Base-by-base conservation (phyloP, 2,329 filamentous ascomycete genomes). In the Arthrobotrys conoides region DNA sequence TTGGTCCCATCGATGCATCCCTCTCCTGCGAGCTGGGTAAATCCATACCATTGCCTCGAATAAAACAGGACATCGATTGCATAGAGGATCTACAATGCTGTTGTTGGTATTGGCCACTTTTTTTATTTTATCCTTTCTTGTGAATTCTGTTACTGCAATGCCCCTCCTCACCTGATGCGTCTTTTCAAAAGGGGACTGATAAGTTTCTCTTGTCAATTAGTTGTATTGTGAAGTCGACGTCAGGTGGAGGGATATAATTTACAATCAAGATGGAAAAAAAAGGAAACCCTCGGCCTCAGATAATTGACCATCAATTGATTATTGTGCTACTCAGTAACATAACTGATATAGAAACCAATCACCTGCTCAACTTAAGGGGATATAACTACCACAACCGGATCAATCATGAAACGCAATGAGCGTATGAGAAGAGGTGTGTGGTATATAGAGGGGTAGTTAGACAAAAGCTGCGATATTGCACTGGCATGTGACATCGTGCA, bases 1-100 rank as follows among this genome's bases (percentile, higher is more conserved):
- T 71, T 77, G 73, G 73, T 33, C 59, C 22, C 30, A 27, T 33
- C n/a, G n/a, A n/a, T n/a, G n/a, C n/a, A n/a, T n/a, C n/a, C 44
- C 33, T 20, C 10, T 61, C 24, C 51, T 59, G 33, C 53, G 16
- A 46, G 18, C 16, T 46, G n/a, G 44, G 44, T 46, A 46, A 20
- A 46, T 46, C 18, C 18, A 46, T 9, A 46, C 36, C 38, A 44
- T 61, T 59, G 53, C 53, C 12, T 57, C 3, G 27, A 30, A 30
- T n/a, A n/a, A n/a, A n/a, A n/a, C n/a, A n/a, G n/a, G n/a, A n/a
- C n/a, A n/a, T n/a, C n/a, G n/a, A n/a, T n/a, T n/a, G 27, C 6
- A 6, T 6, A 30, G 27, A 22, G 14, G 57, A 61, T 61, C 57
- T 61, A 61, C 57, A 44, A 61, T 61, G 57, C 36, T n/a, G 12